Conservation (phyloP, 805 yeast species). For the Tetrapisispora phaffii region DNA sequence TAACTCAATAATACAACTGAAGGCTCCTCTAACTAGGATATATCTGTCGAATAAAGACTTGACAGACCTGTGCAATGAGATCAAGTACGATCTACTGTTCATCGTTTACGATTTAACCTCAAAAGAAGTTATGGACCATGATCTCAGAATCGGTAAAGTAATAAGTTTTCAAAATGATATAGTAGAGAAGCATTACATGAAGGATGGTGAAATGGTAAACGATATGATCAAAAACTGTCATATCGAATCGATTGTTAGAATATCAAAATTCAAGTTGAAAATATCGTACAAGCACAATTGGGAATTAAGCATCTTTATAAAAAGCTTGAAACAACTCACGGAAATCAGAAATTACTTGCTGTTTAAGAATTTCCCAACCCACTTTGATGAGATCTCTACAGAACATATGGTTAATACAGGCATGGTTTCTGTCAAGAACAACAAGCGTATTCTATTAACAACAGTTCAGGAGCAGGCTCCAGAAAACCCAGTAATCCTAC, state of each 20-base stretch:
- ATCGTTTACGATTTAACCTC: conserved; percentile 24
- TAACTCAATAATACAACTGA: conserved; percentile 26
- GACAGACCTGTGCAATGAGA: conserved; percentile 18
- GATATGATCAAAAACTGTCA: conserved; percentile 7
- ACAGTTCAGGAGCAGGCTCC: conserved; percentile 12
- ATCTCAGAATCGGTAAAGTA: conserved; percentile 19
- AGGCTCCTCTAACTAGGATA: conserved; percentile 22
- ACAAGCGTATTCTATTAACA: conserved; percentile 13
- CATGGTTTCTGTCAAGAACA: neutral
- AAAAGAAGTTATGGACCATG: conserved; percentile 13
- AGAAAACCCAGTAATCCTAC: conserved; percentile 5
- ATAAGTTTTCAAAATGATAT: conserved; percentile 15
- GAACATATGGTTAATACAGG: neutral
- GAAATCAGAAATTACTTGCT: conserved; percentile 20
- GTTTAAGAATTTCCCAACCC: conserved; percentile 6
- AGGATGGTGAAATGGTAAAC: neutral
- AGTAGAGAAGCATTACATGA: conserved; percentile 7
- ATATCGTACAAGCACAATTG: conserved; percentile 22
- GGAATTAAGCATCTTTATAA: conserved; percentile 25
- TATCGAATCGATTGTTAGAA: conserved; percentile 18
- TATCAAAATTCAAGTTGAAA: conserved; percentile 19
- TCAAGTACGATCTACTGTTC: conserved; percentile 19
- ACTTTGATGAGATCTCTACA: neutral
- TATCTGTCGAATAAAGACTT: conserved; percentile 26
- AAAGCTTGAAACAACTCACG: conserved; percentile 16